Conservation (phyloP, 192 early-diverging fungal species). For the Linnemannia zychae region DNA sequence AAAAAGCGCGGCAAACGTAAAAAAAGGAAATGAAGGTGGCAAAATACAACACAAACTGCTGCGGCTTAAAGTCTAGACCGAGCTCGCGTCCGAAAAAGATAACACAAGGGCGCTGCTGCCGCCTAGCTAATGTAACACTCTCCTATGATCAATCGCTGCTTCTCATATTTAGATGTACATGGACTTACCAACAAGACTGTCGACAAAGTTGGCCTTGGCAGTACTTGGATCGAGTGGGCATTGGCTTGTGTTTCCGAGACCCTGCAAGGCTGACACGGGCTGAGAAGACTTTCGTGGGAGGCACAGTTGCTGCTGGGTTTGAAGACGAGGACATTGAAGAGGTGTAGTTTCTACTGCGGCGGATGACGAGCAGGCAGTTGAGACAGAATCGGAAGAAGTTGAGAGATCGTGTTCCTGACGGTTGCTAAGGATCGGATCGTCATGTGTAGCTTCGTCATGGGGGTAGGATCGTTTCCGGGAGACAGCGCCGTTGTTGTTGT, state of each 20-base stretch:
- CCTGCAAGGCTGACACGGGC: conserved; percentile 10
- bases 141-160: background rate
- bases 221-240: conserved; percentile 26
- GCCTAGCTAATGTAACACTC: background rate
- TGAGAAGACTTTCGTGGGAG: conserved; percentile 34
- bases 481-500: conserved; percentile 22
- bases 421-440: conserved; percentile 1
- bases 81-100: background rate
- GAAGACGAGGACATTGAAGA: conserved; percentile 36
- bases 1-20: conserved; percentile 24
- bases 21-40: conserved; percentile 21
- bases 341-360: background rate
- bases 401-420: background rate
- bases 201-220: conserved; percentile 51
- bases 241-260: background rate
- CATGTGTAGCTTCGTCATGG: conserved; percentile 1
- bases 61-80: background rate
- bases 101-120: background rate
- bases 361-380: background rate
- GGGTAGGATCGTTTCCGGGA: conserved; percentile 14
- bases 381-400: background rate
- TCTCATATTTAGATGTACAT: background rate
- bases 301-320: conserved; percentile 29
- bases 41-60: background rate
- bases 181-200: conserved; percentile 55